These are phyloP conservation scores for Kodamaea sp. DNA, from an alignment of 1,139 yeast genomes.

Conservation along the genomic window DNA sequence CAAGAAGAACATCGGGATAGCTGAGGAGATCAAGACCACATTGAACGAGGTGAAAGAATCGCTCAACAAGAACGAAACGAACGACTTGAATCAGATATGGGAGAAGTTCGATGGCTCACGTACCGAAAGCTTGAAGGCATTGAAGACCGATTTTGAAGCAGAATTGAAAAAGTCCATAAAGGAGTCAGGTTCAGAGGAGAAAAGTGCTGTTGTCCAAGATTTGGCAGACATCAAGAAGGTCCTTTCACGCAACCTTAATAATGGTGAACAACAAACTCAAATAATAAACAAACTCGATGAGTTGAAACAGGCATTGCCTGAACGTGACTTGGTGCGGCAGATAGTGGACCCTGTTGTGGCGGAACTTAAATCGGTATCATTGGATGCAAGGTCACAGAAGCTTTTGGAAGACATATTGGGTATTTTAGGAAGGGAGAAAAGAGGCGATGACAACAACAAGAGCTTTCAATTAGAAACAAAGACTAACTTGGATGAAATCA, in stretches of 20 bases:
- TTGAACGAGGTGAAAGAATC: neutral
- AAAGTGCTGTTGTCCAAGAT: neutral
- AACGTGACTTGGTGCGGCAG: slow-evolving; percentile 19
- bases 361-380: slow-evolving; percentile 26
- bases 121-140: neutral
- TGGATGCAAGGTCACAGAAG: slow-evolving; percentile 21
- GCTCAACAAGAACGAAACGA: neutral
- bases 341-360: slow-evolving; percentile 28
- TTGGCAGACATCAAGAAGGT: neutral
- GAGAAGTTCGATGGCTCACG: neutral
- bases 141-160: neutral
- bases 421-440: slow-evolving; percentile 7
- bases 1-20: neutral
- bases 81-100: neutral
- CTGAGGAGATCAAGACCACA: neutral
- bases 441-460: slow-evolving; percentile 6
- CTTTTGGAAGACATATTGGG: slow-evolving; percentile 22
- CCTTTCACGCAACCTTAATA: neutral
- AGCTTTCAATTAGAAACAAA: slow-evolving; percentile 4
- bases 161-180: neutral
- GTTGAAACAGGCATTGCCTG: slow-evolving; percentile 11
- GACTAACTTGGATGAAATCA: neutral
- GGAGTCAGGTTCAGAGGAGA: neutral
- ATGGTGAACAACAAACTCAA: neutral
- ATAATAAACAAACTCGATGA: slow-evolving; percentile 6